Percentiles rank a stretch among this genome's conserved stretches.
phyloP scores from a whole-genome alignment of 768 basidiomycete species.

The Paxillus rubicundulus region DNA sequence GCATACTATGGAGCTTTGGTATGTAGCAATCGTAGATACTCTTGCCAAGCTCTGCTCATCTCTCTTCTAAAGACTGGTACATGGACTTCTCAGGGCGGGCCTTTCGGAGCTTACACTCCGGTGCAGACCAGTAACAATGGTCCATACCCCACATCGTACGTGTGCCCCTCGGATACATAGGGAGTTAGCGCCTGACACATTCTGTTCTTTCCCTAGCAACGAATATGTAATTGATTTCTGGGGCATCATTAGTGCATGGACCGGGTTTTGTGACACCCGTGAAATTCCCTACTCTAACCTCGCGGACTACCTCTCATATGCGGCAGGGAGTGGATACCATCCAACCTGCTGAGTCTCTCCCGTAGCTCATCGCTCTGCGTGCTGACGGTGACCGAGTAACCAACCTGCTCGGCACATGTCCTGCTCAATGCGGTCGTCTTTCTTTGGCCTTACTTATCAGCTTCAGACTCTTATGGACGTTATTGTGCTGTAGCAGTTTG shows the following conservation, averaged over 20 bases:
- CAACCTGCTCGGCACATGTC: background rate
- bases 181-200: background rate
- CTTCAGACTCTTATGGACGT: background rate
- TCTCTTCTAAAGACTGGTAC: slow-evolving; percentile 14
- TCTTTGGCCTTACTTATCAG: background rate
- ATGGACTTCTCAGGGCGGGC: slow-evolving; percentile 7
- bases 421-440: background rate
- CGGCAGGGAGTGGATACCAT: slow-evolving; percentile 13
- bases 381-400: background rate
- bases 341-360: slow-evolving; percentile 13
- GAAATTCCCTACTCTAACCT: slow-evolving; percentile 23
- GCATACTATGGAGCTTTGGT: slow-evolving; percentile 22
- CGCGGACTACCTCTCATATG: slow-evolving; percentile 23
- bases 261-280: slow-evolving; percentile 18
- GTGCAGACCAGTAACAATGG: slow-evolving; percentile 12
- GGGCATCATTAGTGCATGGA: slow-evolving; percentile 23
- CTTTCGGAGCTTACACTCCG: slow-evolving; percentile 1
- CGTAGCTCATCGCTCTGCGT: background rate
- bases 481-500: background rate
- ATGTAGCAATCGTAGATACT: background rate
- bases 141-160: slow-evolving; percentile 23
- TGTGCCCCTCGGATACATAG: background rate
- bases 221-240: slow-evolving; percentile 23
- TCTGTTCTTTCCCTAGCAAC: background rate
- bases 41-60: background rate